Evolutionary conservation across 257 asterid genomes (phyloP).

Genomic region (Solanum acaule): DNA sequence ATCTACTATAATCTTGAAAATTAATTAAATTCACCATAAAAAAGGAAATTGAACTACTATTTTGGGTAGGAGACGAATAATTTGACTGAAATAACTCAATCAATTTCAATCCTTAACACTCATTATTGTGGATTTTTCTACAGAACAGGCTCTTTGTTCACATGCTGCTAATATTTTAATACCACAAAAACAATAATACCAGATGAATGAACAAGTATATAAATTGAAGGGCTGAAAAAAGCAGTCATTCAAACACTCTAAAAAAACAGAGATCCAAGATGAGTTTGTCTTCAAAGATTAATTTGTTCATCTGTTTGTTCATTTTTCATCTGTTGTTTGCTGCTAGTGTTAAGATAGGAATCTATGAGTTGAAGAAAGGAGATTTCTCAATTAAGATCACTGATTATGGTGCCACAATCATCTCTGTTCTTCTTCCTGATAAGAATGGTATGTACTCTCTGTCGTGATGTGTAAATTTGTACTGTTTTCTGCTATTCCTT

Average conservation of each 20-base stretch:
- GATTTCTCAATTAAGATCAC: constrained; percentile 58
- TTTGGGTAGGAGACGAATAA: neutral
- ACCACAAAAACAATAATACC: neutral
- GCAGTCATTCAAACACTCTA: neutral
- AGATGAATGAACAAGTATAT: neutral
- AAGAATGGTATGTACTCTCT: constrained; percentile 38
- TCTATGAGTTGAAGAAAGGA: constrained; percentile 23
- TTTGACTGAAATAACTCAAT: neutral
- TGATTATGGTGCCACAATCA: constrained; percentile 68
- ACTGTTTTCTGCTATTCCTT: neutral
- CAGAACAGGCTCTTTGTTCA: neutral
- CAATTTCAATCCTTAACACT: neutral
- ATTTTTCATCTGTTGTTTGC: constrained; percentile 1
- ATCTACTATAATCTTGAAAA: too few species aligned
- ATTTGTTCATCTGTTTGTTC: constrained; percentile 9
- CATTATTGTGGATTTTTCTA: neutral
- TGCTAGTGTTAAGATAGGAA: neutral
- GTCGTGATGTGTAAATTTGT: neutral
- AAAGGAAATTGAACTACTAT: neutral
- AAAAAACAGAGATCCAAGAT: neutral
- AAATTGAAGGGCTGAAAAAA: neutral
- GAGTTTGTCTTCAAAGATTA: constrained; percentile 13
- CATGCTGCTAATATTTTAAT: neutral
- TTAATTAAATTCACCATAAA: neutral
- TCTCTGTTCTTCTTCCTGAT: constrained; percentile 75